These are phyloP conservation scores for Aureobasidium leucospermi DNA, from an alignment of 2,329 filamentous ascomycete genomes.

Conservation along the genomic window DNA sequence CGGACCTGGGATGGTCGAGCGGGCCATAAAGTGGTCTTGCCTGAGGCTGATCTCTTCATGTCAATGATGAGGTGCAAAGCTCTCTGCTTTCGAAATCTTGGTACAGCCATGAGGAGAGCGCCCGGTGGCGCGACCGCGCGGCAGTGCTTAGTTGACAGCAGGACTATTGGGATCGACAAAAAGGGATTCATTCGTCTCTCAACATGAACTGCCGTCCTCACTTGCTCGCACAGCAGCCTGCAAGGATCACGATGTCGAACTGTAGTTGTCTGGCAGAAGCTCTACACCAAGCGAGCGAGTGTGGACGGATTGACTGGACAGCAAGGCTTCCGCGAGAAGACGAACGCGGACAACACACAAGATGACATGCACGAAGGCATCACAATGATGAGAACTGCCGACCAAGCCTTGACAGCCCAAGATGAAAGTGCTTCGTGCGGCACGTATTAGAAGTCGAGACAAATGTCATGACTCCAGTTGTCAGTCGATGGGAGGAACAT, in stretches of 20 bases:
- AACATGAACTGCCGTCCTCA: background rate
- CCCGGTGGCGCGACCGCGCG: background rate
- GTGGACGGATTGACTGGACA: too few species aligned
- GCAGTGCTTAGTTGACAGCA: constrained; percentile 5
- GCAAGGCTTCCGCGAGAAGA: too few species aligned
- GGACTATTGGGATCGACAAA: constrained; percentile 2
- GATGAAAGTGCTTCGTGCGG: too few species aligned
- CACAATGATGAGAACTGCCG: too few species aligned
- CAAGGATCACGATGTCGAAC: background rate
- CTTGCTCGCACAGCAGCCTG: background rate
- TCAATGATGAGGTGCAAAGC: background rate
- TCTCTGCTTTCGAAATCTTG: background rate
- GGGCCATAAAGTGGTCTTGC: background rate
- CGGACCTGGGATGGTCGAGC: background rate
- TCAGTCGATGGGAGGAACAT: background rate
- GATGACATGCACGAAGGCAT: too few species aligned
- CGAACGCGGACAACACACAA: too few species aligned
- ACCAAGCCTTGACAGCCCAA: too few species aligned
- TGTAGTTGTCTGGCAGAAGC: too few species aligned
- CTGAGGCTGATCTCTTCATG: background rate
- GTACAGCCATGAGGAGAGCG: background rate
- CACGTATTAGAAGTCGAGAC: too few species aligned
- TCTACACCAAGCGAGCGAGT: too few species aligned
- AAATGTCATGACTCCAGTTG: background rate
- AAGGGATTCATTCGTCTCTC: background rate